Evolutionary conservation across 805 yeast genomes (phyloP).

Genomic region (Nakazawaea populi): DNA sequence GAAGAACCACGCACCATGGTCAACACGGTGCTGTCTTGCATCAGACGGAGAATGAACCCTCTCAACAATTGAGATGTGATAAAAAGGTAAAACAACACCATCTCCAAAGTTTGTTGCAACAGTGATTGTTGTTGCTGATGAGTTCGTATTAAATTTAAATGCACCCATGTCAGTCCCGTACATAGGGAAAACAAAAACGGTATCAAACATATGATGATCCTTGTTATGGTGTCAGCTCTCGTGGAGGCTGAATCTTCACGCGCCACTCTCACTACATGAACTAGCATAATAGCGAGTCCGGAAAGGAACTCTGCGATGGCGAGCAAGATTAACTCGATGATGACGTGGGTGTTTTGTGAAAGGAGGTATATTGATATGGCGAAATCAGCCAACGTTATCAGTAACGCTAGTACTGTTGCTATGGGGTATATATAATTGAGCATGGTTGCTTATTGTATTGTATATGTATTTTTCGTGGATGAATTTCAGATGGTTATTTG

Average conservation of each 20-base stretch:
- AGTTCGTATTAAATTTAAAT: background rate
- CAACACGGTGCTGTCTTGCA: background rate
- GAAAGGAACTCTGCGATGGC: background rate
- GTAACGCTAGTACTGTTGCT: background rate
- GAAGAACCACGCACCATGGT: too few relatives aligned
- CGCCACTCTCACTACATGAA: too few relatives aligned
- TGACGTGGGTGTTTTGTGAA: background rate
- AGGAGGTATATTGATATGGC: background rate
- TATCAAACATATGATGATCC: background rate
- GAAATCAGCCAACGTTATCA: background rate
- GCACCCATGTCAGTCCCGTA: constrained; percentile 1
- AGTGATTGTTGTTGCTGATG: background rate
- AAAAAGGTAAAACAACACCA: background rate
- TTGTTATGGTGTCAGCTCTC: background rate
- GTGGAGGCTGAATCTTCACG: too few relatives aligned
- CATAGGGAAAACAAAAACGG: background rate
- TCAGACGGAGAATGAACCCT: background rate
- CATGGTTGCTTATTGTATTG: background rate
- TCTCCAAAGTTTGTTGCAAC: background rate
- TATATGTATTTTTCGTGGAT: background rate
- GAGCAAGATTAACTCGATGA: background rate
- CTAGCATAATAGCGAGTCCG: background rate
- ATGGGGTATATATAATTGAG: background rate
- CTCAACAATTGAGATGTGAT: background rate
- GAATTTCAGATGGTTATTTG: background rate